Evolutionary conservation across 306 rosid species (phyloP).

Genomic region (Trichosanthes cucumerina): DNA sequence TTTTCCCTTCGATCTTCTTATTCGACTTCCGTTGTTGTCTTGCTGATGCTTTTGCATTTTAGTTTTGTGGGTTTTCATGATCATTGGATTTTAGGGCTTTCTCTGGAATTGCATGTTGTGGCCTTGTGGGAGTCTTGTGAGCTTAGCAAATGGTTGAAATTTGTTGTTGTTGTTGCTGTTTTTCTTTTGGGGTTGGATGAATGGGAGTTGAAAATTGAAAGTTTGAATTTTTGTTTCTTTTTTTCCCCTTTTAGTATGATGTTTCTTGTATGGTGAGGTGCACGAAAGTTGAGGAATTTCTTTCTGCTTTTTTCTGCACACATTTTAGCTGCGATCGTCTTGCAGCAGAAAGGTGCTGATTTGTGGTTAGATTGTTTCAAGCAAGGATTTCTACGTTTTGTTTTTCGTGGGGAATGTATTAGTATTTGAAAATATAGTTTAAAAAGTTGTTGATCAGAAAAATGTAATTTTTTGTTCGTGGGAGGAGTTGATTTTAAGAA

Average conservation of each 20-base stretch:
- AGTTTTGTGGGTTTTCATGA: neutral
- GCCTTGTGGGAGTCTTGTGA: neutral
- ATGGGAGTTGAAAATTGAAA: neutral
- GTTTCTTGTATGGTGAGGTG: neutral
- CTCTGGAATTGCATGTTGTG: neutral
- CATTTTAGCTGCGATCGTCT: conserved; percentile 7
- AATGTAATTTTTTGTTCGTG: neutral
- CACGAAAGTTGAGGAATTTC: neutral
- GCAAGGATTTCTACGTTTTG: neutral
- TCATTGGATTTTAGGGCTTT: conserved; percentile 6
- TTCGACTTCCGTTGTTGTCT: neutral
- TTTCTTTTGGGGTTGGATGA: neutral
- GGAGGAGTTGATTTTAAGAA: neutral
- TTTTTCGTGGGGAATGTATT: neutral
- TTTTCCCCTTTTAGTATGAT: neutral
- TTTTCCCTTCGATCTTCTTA: neutral
- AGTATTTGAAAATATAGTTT: neutral
- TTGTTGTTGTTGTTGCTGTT: neutral
- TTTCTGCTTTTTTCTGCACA: neutral
- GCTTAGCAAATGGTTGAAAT: neutral
- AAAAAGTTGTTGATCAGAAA: neutral
- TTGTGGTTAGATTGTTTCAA: neutral
- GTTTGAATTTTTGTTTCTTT: neutral
- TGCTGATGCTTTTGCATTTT: neutral
- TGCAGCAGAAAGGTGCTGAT: neutral